Percentiles rank a stretch among this genome's conserved stretches.
Evolutionary conservation across 495 filamentous ascomycete genomes (phyloP).

Genomic region (Hypoxylon crocopeplum): DNA sequence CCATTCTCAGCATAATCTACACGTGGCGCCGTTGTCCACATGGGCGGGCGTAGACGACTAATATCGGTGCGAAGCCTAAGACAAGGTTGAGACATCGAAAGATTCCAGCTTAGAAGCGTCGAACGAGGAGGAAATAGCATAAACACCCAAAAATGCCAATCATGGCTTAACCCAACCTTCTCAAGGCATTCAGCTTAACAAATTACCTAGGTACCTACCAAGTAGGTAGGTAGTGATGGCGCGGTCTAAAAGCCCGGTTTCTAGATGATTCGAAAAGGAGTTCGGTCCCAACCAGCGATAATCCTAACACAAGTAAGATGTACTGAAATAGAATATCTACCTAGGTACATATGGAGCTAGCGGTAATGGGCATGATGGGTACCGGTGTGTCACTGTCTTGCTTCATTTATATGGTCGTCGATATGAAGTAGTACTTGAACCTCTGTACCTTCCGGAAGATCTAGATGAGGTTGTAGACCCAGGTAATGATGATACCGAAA

Average conservation of each 20-base stretch:
- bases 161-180: not conserved
- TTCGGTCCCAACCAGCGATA: no score
- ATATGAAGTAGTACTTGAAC: not conserved
- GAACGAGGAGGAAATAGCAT: not conserved
- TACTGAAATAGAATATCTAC: no score
- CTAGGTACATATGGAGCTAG: not conserved
- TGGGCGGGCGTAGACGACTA: not conserved
- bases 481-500: no score
- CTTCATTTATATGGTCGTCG: slow-evolving; percentile 13
- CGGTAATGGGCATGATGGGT: not conserved
- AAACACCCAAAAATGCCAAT: not conserved
- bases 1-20: slow-evolving; percentile 9
- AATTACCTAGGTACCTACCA: not conserved
- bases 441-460: not conserved
- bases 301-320: no score
- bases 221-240: not conserved
- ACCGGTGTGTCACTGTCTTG: slow-evolving; percentile 17
- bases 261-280: no score
- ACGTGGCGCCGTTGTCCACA: slow-evolving; percentile 13
- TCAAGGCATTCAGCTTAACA: not conserved
- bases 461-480: no score
- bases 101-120: slow-evolving; percentile 2
- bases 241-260: no score
- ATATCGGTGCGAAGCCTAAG: slow-evolving; percentile 17
- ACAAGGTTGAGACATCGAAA: slow-evolving; percentile 39